Percentiles rank a stretch among this genome's conserved stretches.
phyloP scores from a whole-genome alignment of 305 asterid species.

The Solanum hybrid region DNA sequence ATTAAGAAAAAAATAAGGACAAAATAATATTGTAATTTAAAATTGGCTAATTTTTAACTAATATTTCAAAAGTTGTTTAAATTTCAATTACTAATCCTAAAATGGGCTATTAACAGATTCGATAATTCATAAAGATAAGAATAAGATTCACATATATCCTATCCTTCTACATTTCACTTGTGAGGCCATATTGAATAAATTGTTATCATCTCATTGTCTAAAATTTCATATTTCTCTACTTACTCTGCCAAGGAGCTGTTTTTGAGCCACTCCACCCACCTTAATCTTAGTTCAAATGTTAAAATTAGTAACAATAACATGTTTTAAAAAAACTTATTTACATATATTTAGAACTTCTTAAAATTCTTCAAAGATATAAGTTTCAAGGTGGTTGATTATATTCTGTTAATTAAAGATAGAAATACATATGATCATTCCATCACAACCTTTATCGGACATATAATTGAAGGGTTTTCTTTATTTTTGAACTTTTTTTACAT shows the following conservation, averaged over 20 bases:
- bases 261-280: not conserved
- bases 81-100: not conserved
- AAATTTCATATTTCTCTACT: not conserved
- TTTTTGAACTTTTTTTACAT: no score
- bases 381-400: not conserved
- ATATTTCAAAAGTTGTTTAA: not conserved
- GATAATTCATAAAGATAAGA: no score
- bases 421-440: not conserved
- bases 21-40: not conserved
- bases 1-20: not conserved
- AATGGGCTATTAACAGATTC: not conserved
- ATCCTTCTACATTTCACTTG: no score
- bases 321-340: not conserved
- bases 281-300: not conserved
- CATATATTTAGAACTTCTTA: not conserved
- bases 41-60: not conserved
- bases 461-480: not conserved
- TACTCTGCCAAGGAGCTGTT: not conserved
- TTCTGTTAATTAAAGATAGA: not conserved
- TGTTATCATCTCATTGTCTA: not conserved
- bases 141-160: no score
- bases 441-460: not conserved
- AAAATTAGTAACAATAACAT: not conserved
- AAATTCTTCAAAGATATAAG: not conserved
- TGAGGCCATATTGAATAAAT: not conserved